Base-by-base conservation (phyloP, 2,329 filamentous ascomycete genomes). In the Chrysoporthe puriensis region DNA sequence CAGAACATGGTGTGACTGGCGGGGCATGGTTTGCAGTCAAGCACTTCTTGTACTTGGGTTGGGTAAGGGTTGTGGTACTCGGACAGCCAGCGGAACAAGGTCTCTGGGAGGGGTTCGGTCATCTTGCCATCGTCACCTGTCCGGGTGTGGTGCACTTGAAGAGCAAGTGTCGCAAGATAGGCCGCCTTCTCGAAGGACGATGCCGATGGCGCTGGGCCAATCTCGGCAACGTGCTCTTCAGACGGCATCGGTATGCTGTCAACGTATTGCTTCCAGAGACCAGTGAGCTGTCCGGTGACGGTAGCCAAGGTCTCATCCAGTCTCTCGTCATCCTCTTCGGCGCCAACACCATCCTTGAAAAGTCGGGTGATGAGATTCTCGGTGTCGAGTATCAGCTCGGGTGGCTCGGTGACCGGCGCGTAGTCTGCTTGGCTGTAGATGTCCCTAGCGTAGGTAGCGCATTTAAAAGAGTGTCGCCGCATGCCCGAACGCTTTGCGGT, bases 31-130 rank as follows among this genome's bases (percentile, higher is more conserved):
- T 84, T 84, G 72, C 89, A 80, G 40, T 84, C 83, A 70, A 86
- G 81, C 34, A 97, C 85, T 4, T 88, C 83, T 48, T 88, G 82
- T 34, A 91, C 81, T 73, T 94, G 91, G 63, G 88, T 84, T 1
- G 85, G 84, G 73, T 91, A 91, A 36, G 90, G 85, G 70, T 91
- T 88, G 75, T 97, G 93, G 74, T 92, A 87, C 18, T 84, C 83
- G 65, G 92, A 86, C 71, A 97, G 83, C 95, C 95, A 98, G 73
- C 92, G 86, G 70, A 97, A 89, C 16, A 98, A 81, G 18, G 94
- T 86, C 74, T 91, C 90, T 0, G 95, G 93, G 21, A 96, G 82
- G 0, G 92, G 85, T 2, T 83, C 82, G 1, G 76, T 75, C 66
- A 70, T 58, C 63, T 74, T 67, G 11, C 73, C 69, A 46, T 81